Percentiles rank a stretch among this genome's conserved stretches.
These are phyloP conservation scores for Alternaria triticimaculans DNA, from an alignment of 2,329 filamentous ascomycete genomes.

Conservation along the genomic window DNA sequence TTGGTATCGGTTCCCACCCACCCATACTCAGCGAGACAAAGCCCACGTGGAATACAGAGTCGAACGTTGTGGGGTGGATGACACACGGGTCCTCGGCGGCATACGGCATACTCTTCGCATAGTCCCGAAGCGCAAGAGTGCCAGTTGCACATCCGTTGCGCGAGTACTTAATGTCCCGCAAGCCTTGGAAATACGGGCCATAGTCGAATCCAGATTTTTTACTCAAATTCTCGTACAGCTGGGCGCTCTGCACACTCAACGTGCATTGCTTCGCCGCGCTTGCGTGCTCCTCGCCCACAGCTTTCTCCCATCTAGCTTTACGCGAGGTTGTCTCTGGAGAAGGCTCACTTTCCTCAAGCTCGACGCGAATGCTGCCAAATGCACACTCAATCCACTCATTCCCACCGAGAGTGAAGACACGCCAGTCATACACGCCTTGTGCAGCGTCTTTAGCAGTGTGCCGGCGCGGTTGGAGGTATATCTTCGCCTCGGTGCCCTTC, in stretches of 20 bases:
- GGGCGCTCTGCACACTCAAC: slow-evolving; percentile 6
- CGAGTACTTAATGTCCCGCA: slow-evolving; percentile 12
- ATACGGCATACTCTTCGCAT: slow-evolving; percentile 11
- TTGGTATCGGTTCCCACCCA: slow-evolving; percentile 5
- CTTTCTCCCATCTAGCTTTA: slow-evolving; percentile 2
- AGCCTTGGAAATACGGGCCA: slow-evolving; percentile 16
- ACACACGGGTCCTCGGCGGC: slow-evolving; percentile 2
- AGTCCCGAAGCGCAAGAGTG: slow-evolving; percentile 4
- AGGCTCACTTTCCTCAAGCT: slow-evolving; percentile 3
- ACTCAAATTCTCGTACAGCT: slow-evolving; percentile 14
- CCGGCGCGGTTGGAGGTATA: slow-evolving; percentile 9
- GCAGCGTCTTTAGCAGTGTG: slow-evolving; percentile 12
- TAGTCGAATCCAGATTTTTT: slow-evolving; percentile 12
- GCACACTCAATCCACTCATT: slow-evolving; percentile 15
- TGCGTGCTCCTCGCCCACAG: slow-evolving; percentile 5
- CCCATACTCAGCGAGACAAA: slow-evolving; percentile 12
- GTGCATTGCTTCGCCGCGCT: slow-evolving; percentile 1
- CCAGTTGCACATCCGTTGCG: slow-evolving; percentile 5
- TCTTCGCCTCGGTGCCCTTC: slow-evolving; percentile 9
- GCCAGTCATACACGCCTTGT: slow-evolving; percentile 11
- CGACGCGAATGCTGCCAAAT: slow-evolving; percentile 11
- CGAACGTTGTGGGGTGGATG: slow-evolving; percentile 8
- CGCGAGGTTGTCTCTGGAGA: slow-evolving; percentile 4
- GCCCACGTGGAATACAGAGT: slow-evolving; percentile 5
- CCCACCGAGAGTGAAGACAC: slow-evolving; percentile 3